A percentile compares a stretch with the other conserved stretches of the same genome.
These are phyloP conservation scores for Annona squamosa DNA, from an alignment of 164 flowering plant species.

Conservation along the genomic window DNA sequence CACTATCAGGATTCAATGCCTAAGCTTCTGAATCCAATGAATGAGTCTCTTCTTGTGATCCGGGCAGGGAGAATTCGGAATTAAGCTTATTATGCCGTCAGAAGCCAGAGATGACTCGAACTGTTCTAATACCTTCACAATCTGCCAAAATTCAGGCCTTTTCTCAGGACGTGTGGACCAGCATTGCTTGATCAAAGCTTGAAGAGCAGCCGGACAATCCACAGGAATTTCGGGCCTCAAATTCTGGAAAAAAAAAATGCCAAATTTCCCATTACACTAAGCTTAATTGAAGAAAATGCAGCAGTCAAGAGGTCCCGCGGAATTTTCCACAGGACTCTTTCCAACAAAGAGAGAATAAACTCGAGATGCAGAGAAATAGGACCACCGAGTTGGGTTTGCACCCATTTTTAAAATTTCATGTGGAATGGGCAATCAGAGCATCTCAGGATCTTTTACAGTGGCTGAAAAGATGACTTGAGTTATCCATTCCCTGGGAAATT, in stretches of 20 bases:
- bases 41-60: conserved; percentile 71
- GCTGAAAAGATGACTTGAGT: too few species aligned
- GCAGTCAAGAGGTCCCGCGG: too few species aligned
- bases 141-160: conserved; percentile 73
- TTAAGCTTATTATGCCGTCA: conserved; percentile 57
- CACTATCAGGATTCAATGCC: conserved; percentile 26
- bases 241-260: conserved; percentile 36
- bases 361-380: too few species aligned
- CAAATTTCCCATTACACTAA: not conserved
- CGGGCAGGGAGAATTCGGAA: conserved; percentile 29
- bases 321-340: too few species aligned
- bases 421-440: too few species aligned
- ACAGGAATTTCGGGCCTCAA: conserved; percentile 65
- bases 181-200: conserved; percentile 66
- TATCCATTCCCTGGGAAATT: too few species aligned
- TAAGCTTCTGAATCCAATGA: conserved; percentile 71
- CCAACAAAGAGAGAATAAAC: too few species aligned
- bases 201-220: conserved; percentile 59
- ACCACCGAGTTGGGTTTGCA: too few species aligned
- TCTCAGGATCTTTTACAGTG: too few species aligned
- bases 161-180: conserved; percentile 59
- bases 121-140: conserved; percentile 70
- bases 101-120: conserved; percentile 52
- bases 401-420: too few species aligned
- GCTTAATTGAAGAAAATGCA: too few species aligned